Evolutionary conservation across 108 stramenopile genomes (phyloP).

Genomic region (Skeletonema costatum): DNA sequence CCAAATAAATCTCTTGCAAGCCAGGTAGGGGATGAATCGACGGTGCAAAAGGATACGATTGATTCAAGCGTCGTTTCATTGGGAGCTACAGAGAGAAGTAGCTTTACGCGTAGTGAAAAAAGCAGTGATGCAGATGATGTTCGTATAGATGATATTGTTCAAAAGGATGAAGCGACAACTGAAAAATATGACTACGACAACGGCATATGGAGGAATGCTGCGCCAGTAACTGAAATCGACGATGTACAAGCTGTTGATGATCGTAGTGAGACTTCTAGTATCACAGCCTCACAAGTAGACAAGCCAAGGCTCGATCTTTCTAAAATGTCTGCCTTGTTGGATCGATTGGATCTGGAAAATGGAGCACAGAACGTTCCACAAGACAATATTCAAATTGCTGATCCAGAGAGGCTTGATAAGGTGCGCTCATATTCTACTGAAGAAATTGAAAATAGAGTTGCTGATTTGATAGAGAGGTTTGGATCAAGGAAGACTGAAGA

Average conservation of each 20-base stretch:
- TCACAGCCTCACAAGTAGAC: conserved; percentile 30
- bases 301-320: conserved; percentile 21
- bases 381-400: conserved; percentile 1
- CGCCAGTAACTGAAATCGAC: conserved; percentile 25
- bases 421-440: conserved; percentile 7
- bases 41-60: conserved; percentile 15
- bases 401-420: background rate
- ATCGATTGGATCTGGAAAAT: conserved; percentile 23
- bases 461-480: conserved; percentile 30
- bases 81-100: conserved; percentile 26
- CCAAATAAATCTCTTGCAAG: conserved; percentile 54
- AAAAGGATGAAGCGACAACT: background rate
- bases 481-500: conserved; percentile 15
- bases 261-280: conserved; percentile 39
- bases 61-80: conserved; percentile 9
- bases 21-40: conserved; percentile 29
- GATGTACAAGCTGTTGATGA: conserved; percentile 32
- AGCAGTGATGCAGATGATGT: background rate
- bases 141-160: background rate
- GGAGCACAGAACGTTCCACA: background rate
- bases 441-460: conserved; percentile 36
- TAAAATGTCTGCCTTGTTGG: conserved; percentile 32
- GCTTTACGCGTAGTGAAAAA: background rate
- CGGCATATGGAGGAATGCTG: background rate
- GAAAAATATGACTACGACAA: background rate